Conservation (phyloP, 106 monocot genomes). For the Allium cepa region DNA sequence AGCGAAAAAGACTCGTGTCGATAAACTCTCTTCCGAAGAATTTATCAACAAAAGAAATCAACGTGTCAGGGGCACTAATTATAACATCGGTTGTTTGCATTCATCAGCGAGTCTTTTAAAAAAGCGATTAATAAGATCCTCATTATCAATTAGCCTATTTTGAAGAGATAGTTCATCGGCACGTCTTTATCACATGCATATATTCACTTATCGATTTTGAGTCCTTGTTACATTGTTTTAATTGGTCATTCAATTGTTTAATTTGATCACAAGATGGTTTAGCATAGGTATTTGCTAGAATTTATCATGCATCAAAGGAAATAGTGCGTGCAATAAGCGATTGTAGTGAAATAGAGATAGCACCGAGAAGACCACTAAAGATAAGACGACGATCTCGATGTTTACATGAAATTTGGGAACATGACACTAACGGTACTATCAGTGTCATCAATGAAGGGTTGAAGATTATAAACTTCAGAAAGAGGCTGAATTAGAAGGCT, state of each 20-base stretch:
- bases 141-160: not conserved
- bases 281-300: not conserved
- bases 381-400: not conserved
- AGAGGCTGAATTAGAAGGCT: too few relatives aligned
- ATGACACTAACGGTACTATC: too few relatives aligned
- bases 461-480: too few relatives aligned
- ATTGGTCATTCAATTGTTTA: not conserved
- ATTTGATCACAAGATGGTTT: not conserved
- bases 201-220: not conserved
- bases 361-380: not conserved
- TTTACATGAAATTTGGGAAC: too few relatives aligned
- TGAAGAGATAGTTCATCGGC: not conserved
- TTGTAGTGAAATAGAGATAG: conserved; percentile 2
- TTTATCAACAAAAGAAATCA: too few relatives aligned
- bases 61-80: too few relatives aligned
- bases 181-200: not conserved
- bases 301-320: not conserved
- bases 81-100: too few relatives aligned
- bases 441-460: too few relatives aligned
- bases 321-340: not conserved
- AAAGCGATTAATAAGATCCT: not conserved
- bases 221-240: not conserved
- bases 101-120: not conserved
- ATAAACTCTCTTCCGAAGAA: too few relatives aligned
- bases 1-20: too few relatives aligned